Percentiles rank a stretch among this genome's conserved stretches.
Evolutionary conservation across 768 basidiomycete genomes (phyloP).

Genomic region (Baorangia bicolor): DNA sequence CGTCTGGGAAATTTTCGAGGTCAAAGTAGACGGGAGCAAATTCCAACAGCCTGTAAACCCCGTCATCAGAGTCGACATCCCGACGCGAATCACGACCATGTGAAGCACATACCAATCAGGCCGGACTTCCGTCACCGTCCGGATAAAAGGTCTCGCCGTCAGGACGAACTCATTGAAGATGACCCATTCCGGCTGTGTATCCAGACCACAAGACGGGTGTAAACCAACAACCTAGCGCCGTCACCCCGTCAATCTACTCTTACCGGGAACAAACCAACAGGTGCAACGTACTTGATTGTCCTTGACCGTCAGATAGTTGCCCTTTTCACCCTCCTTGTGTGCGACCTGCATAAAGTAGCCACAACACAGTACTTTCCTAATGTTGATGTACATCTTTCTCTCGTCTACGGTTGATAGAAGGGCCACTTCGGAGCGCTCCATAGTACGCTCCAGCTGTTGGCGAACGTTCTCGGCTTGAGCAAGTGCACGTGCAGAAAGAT

Average conservation of each 20-base stretch:
- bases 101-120: conserved; percentile 73
- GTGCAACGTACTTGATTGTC: conserved; percentile 74
- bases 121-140: conserved; percentile 84
- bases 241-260: neutral
- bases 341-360: conserved; percentile 99
- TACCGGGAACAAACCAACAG: neutral
- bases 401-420: conserved; percentile 67
- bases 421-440: conserved; percentile 88
- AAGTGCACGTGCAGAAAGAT: conserved; percentile 78
- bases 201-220: conserved; percentile 87
- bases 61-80: neutral
- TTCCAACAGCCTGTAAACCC: conserved; percentile 55
- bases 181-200: conserved; percentile 89
- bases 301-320: conserved; percentile 87
- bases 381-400: conserved; percentile 66
- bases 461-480: conserved; percentile 93
- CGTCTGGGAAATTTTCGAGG: conserved; percentile 56
- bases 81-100: neutral
- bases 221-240: conserved; percentile 17
- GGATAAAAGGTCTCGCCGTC: conserved; percentile 85
- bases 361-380: conserved; percentile 81
- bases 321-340: conserved; percentile 90
- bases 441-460: conserved; percentile 79
- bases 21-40: conserved; percentile 70
- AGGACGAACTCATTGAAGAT: conserved; percentile 93